Evolutionary conservation across 176 grass and related monocot species (phyloP).

Genomic region (Poa pratensis): DNA sequence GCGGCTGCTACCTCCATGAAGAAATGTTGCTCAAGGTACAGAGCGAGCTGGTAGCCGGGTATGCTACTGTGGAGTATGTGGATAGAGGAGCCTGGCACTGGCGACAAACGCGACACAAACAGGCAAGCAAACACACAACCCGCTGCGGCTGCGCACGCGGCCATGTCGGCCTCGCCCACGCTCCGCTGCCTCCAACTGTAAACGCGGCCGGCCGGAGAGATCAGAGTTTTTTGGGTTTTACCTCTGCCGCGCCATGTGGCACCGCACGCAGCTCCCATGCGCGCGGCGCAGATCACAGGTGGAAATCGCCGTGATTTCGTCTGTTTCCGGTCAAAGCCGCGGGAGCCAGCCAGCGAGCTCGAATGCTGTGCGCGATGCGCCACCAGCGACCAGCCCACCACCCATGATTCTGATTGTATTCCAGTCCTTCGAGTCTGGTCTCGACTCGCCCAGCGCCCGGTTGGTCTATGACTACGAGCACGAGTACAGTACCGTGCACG

Average conservation of each 20-base stretch:
- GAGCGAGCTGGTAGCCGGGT: not conserved
- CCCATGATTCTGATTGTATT: too few relatives aligned
- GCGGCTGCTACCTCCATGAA: not conserved
- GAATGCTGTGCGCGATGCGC: not conserved
- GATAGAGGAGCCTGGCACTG: not conserved
- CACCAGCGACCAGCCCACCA: too few relatives aligned
- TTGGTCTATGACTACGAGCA: too few relatives aligned
- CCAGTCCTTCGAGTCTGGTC: too few relatives aligned
- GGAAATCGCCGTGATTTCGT: not conserved
- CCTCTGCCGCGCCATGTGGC: not conserved
- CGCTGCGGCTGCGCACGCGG: not conserved
- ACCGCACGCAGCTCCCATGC: not conserved
- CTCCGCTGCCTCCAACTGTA: not conserved
- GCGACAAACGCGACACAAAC: not conserved
- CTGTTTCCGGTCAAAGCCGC: not conserved
- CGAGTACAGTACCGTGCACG: not conserved
- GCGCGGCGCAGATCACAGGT: not conserved
- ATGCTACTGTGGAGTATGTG: not conserved
- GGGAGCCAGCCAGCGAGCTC: not conserved
- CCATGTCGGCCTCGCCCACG: not conserved
- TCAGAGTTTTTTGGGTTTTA: not conserved
- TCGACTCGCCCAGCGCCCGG: too few relatives aligned
- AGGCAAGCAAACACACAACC: not conserved
- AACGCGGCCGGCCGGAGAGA: not conserved
- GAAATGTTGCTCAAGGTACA: not conserved